Conservation (phyloP, 306 rosid genomes). For the Erythrophleum fordii region DNA sequence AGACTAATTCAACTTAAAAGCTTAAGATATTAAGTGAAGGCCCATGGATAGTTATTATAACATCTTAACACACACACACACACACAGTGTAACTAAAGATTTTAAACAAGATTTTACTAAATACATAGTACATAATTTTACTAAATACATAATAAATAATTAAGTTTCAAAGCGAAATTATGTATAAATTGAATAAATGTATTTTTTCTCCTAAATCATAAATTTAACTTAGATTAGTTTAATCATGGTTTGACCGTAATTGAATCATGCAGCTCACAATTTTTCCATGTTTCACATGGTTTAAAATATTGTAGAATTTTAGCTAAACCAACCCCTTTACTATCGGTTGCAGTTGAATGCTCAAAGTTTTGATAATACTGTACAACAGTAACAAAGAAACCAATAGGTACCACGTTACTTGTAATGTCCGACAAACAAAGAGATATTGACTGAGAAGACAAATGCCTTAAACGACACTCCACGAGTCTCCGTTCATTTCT, state of each 20-base stretch:
- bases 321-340: background rate
- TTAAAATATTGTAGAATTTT: background rate
- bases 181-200: background rate
- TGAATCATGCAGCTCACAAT: background rate
- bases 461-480: constrained; percentile 64
- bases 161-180: background rate
- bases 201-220: background rate
- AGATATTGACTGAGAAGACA: constrained; percentile 55
- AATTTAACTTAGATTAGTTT: background rate
- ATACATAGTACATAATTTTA: background rate
- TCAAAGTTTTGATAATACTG: background rate
- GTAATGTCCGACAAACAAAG: constrained; percentile 44
- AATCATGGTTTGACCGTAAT: background rate
- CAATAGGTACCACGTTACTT: constrained; percentile 44
- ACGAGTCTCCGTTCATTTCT: constrained; percentile 80
- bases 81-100: background rate
- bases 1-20: too few species aligned
- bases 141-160: background rate
- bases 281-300: background rate
- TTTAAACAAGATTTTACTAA: background rate
- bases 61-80: background rate
- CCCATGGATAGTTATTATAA: background rate
- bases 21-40: too few species aligned
- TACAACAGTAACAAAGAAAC: background rate
- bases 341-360: background rate